Evolutionary conservation across 2,329 filamentous ascomycete species (phyloP), one percentile per base, ranked within the genome.

Genomic region (Ceratocystis harringtonii): DNA sequence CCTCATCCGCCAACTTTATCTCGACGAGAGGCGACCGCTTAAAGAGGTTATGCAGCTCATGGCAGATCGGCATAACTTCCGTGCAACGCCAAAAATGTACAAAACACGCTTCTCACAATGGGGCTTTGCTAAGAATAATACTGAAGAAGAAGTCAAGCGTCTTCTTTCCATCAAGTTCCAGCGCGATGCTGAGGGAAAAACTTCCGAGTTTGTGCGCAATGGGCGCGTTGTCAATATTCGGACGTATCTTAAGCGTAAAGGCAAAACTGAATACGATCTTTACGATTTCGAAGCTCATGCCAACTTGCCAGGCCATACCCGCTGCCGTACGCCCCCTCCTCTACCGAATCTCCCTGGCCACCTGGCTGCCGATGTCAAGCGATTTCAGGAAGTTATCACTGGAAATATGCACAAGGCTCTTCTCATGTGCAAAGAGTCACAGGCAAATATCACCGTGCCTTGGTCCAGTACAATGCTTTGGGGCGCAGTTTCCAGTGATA

Each of bases 121-220:
- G 79, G 79, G 79, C 0, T 81, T 81, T 68, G 79, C 78, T 50
- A 81, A 81, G 72, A 81, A 81, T 67, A 81, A 81, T 68, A 81
- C 78, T 52, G 79, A 81, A 66, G 78, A 80, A 30, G 79, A 81
- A 66, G 78, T 81, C 6, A 79, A 80, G 70, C 74, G 76, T 19
- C 72, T 81, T 62, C 71, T 81, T 7, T 79, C 78, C 48, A 78
- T 80, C 72, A 80, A 81, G 68, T 79, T 80, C 58, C 78, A 80
- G 69, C 78, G 79, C 55, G 79, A 79, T 69, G 79, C 79, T 3
- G 76, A 79, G 68, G 79, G 79, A 66, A 81, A 81, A 69, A 77
- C 79, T 32, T 80, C 79, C 0, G 77, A 80, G 62, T 81, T 81
- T 67, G 78, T 79, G 50, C 78, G 79, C 60, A 81, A 81, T 69